Conservation (phyloP, 1,284 basidiomycete genomes). For the Ceratorhiza oryzae-sativae region DNA sequence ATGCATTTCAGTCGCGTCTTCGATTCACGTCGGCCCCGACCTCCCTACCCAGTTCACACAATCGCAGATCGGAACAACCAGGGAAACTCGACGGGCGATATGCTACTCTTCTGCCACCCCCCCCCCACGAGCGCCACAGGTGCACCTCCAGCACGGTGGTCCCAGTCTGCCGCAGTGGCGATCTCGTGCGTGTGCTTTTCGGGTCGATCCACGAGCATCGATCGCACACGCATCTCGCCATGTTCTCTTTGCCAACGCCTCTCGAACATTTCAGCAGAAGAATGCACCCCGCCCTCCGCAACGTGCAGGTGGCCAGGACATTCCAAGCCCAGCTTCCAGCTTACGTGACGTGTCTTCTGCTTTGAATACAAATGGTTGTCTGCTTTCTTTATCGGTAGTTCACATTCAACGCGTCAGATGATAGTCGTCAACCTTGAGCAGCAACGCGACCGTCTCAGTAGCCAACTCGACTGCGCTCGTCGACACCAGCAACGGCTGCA, state of each 20-base stretch:
- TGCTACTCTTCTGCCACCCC: background rate
- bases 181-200: background rate
- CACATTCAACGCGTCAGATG: constrained; percentile 53
- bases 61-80: background rate
- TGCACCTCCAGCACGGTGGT: background rate
- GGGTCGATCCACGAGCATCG: background rate
- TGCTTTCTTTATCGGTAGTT: background rate
- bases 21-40: background rate
- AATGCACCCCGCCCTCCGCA: background rate
- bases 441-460: constrained; percentile 96
- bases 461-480: constrained; percentile 95
- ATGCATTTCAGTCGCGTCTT: background rate
- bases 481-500: constrained; percentile 94
- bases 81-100: background rate
- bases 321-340: background rate
- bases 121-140: background rate
- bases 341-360: background rate
- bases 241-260: background rate
- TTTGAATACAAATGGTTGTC: constrained; percentile 33
- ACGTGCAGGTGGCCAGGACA: background rate
- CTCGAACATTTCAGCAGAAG: background rate
- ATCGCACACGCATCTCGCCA: background rate
- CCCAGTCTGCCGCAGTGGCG: background rate
- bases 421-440: constrained; percentile 98
- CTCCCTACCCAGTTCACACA: background rate